Conservation (phyloP, 768 basidiomycete genomes). For the Lentinula boryana region DNA sequence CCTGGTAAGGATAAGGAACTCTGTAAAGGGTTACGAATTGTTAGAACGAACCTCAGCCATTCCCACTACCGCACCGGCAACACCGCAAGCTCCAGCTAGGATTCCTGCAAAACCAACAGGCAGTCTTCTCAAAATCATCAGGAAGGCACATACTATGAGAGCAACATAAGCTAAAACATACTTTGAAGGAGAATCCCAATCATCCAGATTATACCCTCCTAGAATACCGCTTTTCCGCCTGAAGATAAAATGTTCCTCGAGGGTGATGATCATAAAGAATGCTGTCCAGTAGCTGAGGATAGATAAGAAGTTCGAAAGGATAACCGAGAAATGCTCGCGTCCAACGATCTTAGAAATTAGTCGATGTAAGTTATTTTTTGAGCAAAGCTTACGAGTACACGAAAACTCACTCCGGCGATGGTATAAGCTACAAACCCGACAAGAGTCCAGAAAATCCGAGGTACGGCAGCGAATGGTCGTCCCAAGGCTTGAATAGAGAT, state of each 20-base stretch:
- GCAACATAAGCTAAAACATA: not conserved
- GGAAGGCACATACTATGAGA: not conserved
- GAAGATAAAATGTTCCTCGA: conserved; percentile 43
- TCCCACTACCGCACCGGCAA: conserved; percentile 41
- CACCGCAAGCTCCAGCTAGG: conserved; percentile 39
- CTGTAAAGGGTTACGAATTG: no score
- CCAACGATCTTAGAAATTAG: conserved; percentile 21
- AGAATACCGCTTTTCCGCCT: conserved; percentile 30
- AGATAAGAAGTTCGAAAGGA: conserved; percentile 35
- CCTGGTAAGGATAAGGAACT: conserved; percentile 9
- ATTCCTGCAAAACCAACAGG: conserved; percentile 45
- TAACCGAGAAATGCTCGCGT: conserved; percentile 36
- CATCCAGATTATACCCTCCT: conserved; percentile 46
- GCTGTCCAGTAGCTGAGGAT: conserved; percentile 41
- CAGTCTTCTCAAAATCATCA: conserved; percentile 21
- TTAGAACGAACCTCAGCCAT: conserved; percentile 35
- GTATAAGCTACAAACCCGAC: conserved; percentile 32
- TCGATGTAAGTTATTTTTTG: not conserved
- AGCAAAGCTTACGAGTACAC: not conserved
- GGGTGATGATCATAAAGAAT: conserved; percentile 39
- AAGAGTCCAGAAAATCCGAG: conserved; percentile 40
- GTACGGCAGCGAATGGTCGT: conserved; percentile 34
- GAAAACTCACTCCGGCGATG: conserved; percentile 20
- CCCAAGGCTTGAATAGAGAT: conserved; percentile 40
- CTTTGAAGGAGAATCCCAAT: conserved; percentile 35